Conservation (phyloP, 768 basidiomycete species). For the Termitomyces sp. region DNA sequence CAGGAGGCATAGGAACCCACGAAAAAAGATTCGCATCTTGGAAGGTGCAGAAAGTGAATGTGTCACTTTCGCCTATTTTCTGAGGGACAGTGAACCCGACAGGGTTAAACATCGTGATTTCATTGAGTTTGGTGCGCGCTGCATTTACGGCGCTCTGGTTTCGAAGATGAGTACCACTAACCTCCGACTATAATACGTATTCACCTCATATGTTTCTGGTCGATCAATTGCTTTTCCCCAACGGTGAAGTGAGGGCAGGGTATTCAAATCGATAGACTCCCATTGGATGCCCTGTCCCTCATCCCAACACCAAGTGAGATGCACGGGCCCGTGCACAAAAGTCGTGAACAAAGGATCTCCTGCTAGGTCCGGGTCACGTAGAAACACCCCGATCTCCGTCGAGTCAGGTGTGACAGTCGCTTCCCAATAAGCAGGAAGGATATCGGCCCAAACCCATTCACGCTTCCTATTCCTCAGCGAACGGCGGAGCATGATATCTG, state of each 20-base stretch:
- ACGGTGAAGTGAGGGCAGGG: no score
- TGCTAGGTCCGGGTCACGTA: neutral
- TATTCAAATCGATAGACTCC: neutral
- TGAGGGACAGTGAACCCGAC: neutral
- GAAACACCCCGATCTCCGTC: neutral
- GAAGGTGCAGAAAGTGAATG: constrained; percentile 5
- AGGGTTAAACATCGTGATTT: no score
- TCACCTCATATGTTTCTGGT: neutral
- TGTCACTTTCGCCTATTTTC: neutral
- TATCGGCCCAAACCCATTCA: constrained; percentile 17
- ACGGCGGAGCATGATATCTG: constrained; percentile 11
- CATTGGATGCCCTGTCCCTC: neutral
- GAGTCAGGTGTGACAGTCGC: neutral
- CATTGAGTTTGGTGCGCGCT: neutral
- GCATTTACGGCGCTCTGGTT: neutral
- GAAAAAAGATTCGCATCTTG: neutral
- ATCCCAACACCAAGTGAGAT: neutral
- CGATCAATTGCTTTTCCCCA: neutral
- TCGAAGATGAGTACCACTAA: neutral
- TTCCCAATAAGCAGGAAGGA: constrained; percentile 10
- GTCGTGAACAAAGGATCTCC: neutral
- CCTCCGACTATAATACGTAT: neutral
- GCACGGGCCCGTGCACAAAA: neutral
- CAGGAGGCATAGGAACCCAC: constrained; percentile 1
- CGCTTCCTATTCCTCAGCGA: constrained; percentile 10